phyloP scores from a whole-genome alignment of 352 stramenopile species.

The Aphanomyces invadans region DNA sequence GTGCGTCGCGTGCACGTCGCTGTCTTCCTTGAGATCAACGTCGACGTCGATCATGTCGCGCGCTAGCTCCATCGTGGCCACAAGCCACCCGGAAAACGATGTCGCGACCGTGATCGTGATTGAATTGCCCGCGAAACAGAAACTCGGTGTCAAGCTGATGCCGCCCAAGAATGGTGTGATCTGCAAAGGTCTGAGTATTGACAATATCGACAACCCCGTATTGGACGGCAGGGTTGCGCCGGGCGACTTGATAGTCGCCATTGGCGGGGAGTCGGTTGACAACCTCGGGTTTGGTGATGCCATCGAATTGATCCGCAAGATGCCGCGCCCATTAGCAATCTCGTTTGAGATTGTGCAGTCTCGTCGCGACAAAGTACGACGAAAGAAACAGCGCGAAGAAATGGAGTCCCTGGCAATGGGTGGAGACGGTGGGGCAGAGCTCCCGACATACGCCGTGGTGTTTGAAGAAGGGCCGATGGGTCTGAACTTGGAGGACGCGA shows the following conservation, averaged over 20 bases:
- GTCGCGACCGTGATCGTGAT: slow-evolving; percentile 60
- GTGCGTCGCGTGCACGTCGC: slow-evolving; percentile 54
- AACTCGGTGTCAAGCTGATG: slow-evolving; percentile 81
- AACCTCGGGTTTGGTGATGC: slow-evolving; percentile 74
- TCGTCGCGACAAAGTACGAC: slow-evolving; percentile 46
- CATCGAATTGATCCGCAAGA: slow-evolving; percentile 78
- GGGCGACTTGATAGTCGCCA: slow-evolving; percentile 76
- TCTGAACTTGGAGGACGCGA: slow-evolving; percentile 76
- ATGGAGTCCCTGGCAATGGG: slow-evolving; percentile 34
- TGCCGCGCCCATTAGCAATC: slow-evolving; percentile 69
- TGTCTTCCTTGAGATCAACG: not conserved
- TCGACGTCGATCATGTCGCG: slow-evolving; percentile 9
- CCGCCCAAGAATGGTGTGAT: slow-evolving; percentile 76
- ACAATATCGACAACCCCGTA: slow-evolving; percentile 82
- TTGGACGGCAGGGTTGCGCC: slow-evolving; percentile 75
- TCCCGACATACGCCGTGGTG: slow-evolving; percentile 78
- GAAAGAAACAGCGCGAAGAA: slow-evolving; percentile 48
- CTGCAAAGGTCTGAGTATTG: slow-evolving; percentile 68
- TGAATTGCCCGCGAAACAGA: slow-evolving; percentile 74
- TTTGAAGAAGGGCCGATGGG: slow-evolving; percentile 81
- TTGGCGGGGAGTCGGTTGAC: slow-evolving; percentile 66
- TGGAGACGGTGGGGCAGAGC: slow-evolving; percentile 26
- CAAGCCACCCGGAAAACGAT: not conserved
- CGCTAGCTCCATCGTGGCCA: not conserved
- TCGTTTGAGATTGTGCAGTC: slow-evolving; percentile 72